Evolutionary conservation across 106 monocot species (phyloP), one percentile per base, ranked within the genome.

Genomic region (Phalaenopsis aphrodite): DNA sequence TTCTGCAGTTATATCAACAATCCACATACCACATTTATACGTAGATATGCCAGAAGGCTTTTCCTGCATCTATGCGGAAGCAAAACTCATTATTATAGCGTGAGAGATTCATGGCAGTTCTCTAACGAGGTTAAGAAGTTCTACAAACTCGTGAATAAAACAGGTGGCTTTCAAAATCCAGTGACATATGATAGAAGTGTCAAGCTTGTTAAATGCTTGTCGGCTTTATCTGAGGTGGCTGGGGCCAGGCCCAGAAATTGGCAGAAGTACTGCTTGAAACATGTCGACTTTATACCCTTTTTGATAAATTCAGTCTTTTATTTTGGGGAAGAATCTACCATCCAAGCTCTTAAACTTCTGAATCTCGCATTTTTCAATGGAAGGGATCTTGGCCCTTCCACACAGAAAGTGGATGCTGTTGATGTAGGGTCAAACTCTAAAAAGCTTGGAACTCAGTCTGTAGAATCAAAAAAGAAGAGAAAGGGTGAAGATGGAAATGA

Each of bases 51-150:
- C 24, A 95, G 99, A 87, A 93, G 95, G 84, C 91, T 99, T 21
- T 93, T 99, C 74, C 83, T 99, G 55, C 94, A 99, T 82, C 56
- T 99, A 45, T 99, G 99, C 84, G 99, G 99, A 64, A 95, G 95
- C 88, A 99, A 99, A 83, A 88, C 89, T 65, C 89, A 95, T 76
- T 99, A 99, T 82, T 99, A 99, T 72, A 93, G 88, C 79, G 83
- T 93, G 18, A 89, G 99, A 90, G 99, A 99, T 87, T 85, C 92
- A 9, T 99, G 99, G 95, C 99, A 95, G 84, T 91, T 94, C 79
- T 91, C 95, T 52, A 89, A 90, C 81, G 99, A 99, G 84, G 86
- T 93, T 39, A 87, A 87, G 82, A 95, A 76, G 77, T 76, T 95
- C 42, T 80, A 88, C 73, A 99, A 95, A 84, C 89, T 99, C 82